Conservation (phyloP, 306 rosid genomes). For the Oxytropis ochrocephala region DNA sequence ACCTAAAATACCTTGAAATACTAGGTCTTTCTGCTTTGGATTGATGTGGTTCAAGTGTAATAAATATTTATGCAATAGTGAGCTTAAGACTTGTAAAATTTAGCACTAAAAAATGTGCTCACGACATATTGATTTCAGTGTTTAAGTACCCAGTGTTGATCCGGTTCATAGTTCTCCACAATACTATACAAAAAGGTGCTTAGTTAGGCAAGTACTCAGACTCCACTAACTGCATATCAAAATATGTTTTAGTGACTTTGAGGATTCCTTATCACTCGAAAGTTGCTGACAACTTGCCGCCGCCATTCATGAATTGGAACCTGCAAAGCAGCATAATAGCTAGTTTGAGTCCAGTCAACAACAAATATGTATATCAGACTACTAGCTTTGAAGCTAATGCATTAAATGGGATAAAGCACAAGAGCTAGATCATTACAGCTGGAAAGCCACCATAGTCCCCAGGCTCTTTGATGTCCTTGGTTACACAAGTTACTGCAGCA, state of each 20-base stretch:
- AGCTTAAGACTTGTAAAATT: not conserved
- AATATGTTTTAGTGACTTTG: constrained; percentile 13
- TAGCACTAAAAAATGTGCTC: not conserved
- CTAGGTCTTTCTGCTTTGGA: too few relatives aligned
- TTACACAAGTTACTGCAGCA: constrained; percentile 80
- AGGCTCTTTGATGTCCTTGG: constrained; percentile 70
- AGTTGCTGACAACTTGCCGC: constrained; percentile 54
- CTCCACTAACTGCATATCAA: not conserved
- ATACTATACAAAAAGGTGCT: not conserved
- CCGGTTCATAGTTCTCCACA: not conserved
- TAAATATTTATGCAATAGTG: not conserved
- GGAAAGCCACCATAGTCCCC: constrained; percentile 91
- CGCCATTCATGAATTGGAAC: constrained; percentile 67
- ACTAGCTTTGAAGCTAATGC: not conserved
- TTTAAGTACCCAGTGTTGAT: not conserved
- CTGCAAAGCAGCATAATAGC: constrained; percentile 33
- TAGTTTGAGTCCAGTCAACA: not conserved
- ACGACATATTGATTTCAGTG: not conserved
- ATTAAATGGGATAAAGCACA: not conserved
- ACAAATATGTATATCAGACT: not conserved
- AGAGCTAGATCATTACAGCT: constrained; percentile 41
- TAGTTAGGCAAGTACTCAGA: not conserved
- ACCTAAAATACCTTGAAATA: too few relatives aligned
- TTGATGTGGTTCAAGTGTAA: too few relatives aligned
- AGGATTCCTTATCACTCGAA: constrained; percentile 21